Base-by-base conservation (phyloP, 1,139 yeast species). In the Ogataea hybrid region DNA sequence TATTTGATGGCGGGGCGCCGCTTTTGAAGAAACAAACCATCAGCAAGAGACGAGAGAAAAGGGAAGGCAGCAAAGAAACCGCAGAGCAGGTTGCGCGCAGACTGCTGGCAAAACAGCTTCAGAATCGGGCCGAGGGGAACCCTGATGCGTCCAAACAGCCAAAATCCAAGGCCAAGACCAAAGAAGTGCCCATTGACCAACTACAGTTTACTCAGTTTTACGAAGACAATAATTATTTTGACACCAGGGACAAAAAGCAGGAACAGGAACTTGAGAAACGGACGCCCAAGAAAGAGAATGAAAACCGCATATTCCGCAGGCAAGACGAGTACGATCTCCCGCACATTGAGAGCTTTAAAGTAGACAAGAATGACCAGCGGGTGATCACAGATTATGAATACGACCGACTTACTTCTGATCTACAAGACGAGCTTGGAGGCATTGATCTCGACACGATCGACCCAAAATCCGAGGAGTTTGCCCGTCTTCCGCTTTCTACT, bases 1-100 rank as follows among this genome's bases (percentile, higher is more conserved):
- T 94, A 0, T 94, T 94, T 67, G 99, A 94, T 67, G 99, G 99
- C 16, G 96, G 95, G 1, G 97, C 96, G 0, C 98, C 98, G 0
- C 73, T 74, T 1, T 67, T 92, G 56, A 94, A 94, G 65, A 70
- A 82, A 49, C 78, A 80, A 43, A 90, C 97, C 0, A 83, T 90
- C 16, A 69, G 71, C 25, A 73, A 76, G 47, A 72, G 97, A 52
- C 75, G 80, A 50, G 85, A 84, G 52, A 68, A 85, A 48, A 68
- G 97, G 35, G 83, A 81, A 52, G 95, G 89, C 2, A 76, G 87
- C 42, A 67, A 82, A 44, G 90, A 84, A 44, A 77, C 76, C 46
- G 84, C 90, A 1, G 65, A 74, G 27, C 77, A 76, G 46, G 84
- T 95, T 0, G 98, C 98, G 0, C 86, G 83, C 44, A 79, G 81